Percentiles rank a stretch among this genome's conserved stretches.
phyloP scores from a whole-genome alignment of 164 flowering plant species.

The Buxus sempervirens region DNA sequence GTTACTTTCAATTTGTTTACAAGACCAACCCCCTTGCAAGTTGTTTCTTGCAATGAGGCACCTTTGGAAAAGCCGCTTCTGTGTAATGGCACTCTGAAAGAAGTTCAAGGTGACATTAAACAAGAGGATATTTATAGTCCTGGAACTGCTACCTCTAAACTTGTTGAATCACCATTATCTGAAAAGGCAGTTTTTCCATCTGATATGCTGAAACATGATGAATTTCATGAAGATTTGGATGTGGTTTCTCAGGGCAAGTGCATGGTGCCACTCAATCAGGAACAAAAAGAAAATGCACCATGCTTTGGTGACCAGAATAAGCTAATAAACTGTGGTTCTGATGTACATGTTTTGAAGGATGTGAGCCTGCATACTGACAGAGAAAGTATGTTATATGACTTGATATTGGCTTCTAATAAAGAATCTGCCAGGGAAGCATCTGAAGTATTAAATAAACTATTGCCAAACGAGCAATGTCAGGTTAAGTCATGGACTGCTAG shows the following conservation, averaged over 20 bases:
- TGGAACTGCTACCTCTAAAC: slow-evolving; percentile 70
- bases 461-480: slow-evolving; percentile 29
- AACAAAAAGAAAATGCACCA: slow-evolving; percentile 1
- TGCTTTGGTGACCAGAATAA: slow-evolving; percentile 10
- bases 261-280: slow-evolving; percentile 7
- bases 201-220: slow-evolving; percentile 14
- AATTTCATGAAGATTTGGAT: slow-evolving; percentile 11
- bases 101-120: slow-evolving; percentile 21
- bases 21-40: slow-evolving; percentile 39
- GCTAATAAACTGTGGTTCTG: slow-evolving; percentile 9
- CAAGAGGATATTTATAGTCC: slow-evolving; percentile 65
- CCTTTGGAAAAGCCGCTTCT: slow-evolving; percentile 12
- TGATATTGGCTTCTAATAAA: slow-evolving; percentile 52
- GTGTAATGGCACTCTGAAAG: slow-evolving; percentile 21
- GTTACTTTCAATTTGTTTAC: slow-evolving; percentile 20
- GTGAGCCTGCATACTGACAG: slow-evolving; percentile 1
- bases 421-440: slow-evolving; percentile 46
- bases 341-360: slow-evolving; percentile 8
- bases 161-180: slow-evolving; percentile 28
- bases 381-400: slow-evolving; percentile 22
- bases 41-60: slow-evolving; percentile 26
- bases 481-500: slow-evolving; percentile 20
- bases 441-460: slow-evolving; percentile 46
- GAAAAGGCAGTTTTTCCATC: slow-evolving; percentile 19
- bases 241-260: slow-evolving; percentile 6